Conservation (phyloP, 2,329 filamentous ascomycete genomes). For the Trichothecium sympodiale region DNA sequence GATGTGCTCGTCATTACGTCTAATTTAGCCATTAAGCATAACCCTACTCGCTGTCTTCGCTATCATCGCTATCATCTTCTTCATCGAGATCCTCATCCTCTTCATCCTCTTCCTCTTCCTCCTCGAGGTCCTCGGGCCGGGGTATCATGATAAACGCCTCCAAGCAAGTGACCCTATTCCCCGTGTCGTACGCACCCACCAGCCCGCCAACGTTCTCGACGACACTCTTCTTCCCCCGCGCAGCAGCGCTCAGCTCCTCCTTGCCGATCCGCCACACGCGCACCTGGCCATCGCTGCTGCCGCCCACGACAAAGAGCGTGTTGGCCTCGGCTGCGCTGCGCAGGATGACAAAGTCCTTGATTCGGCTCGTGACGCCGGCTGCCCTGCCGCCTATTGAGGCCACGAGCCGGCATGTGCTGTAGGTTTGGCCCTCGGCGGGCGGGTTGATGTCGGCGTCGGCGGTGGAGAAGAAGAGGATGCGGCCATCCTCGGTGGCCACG, state of each 20-base stretch:
- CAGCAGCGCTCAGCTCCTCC: slow-evolving; percentile 25
- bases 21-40: too few species aligned
- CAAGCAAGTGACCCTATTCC: slow-evolving; percentile 82
- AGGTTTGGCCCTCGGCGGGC: slow-evolving; percentile 20
- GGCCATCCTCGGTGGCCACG: slow-evolving; percentile 82
- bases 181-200: slow-evolving; percentile 71
- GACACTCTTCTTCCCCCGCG: slow-evolving; percentile 12
- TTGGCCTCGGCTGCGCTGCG: slow-evolving; percentile 24
- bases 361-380: slow-evolving; percentile 54
- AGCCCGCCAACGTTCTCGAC: slow-evolving; percentile 44
- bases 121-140: slow-evolving; percentile 48
- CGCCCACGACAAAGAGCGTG: slow-evolving; percentile 53
- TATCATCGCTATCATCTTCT: slow-evolving; percentile 25
- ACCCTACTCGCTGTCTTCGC: slow-evolving; percentile 6
- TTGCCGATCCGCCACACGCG: slow-evolving; percentile 58
- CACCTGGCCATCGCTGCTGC: slow-evolving; percentile 77
- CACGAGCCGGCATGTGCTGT: slow-evolving; percentile 51
- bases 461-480: slow-evolving; percentile 74
- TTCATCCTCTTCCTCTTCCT: slow-evolving; percentile 41
- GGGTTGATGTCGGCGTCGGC: slow-evolving; percentile 35
- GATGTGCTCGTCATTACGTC: too few species aligned
- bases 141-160: slow-evolving; percentile 77
- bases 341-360: slow-evolving; percentile 80
- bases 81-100: slow-evolving; percentile 23
- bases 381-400: slow-evolving; percentile 70